Percentiles rank a stretch among this genome's conserved stretches.
Evolutionary conservation across 345 rosid genomes (phyloP).

Genomic region (Schrenkiella parvula): DNA sequence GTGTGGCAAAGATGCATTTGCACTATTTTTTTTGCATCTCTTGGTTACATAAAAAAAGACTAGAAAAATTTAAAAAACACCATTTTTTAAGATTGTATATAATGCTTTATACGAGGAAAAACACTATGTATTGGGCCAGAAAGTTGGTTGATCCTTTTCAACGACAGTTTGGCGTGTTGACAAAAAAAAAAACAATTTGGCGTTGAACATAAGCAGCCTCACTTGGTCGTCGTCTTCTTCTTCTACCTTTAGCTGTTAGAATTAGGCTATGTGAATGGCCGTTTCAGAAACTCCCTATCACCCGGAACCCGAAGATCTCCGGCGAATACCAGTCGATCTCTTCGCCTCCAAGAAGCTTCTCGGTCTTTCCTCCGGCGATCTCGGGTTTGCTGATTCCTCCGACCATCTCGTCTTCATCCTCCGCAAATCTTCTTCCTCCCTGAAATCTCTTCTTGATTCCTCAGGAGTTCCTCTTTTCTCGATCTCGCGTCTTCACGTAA

Average conservation of each 20-base stretch:
- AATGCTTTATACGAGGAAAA: background rate
- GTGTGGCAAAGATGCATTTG: no score
- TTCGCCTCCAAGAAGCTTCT: conserved; percentile 68
- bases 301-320: conserved; percentile 27
- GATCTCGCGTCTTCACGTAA: conserved; percentile 45
- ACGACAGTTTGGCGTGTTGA: conserved; percentile 2
- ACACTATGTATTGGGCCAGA: no score
- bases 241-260: background rate
- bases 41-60: no score
- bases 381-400: conserved; percentile 66
- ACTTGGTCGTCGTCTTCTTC: background rate
- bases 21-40: no score
- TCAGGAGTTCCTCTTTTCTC: conserved; percentile 49
- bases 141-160: background rate
- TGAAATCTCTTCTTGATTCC: conserved; percentile 43
- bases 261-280: conserved; percentile 32
- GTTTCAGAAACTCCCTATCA: conserved; percentile 22
- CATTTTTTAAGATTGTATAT: no score
- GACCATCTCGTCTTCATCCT: conserved; percentile 48
- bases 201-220: conserved; percentile 16
- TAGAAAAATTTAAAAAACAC: no score
- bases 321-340: conserved; percentile 60
- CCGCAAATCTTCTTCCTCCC: conserved; percentile 32
- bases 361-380: conserved; percentile 51
- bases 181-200: background rate